phyloP scores from a whole-genome alignment of 768 basidiomycete genomes.

The Pleurotus sapidus region DNA sequence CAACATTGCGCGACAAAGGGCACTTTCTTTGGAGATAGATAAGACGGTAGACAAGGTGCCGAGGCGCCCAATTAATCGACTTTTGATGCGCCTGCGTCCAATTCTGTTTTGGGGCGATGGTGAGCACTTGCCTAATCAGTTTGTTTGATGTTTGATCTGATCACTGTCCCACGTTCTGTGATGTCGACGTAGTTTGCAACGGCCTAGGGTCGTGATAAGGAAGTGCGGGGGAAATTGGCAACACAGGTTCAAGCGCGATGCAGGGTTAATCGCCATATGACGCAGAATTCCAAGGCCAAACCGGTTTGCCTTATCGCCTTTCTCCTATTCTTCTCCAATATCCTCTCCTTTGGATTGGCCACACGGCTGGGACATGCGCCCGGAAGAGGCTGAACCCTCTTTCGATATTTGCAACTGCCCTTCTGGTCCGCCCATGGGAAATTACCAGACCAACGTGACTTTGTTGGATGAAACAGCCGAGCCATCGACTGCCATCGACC shows the following conservation, averaged over 20 bases:
- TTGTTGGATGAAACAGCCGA: not conserved
- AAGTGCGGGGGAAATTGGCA: not conserved
- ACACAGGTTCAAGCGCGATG: not conserved
- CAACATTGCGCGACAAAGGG: too few relatives aligned
- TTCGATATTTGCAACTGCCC: slow-evolving; percentile 1
- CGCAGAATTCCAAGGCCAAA: not conserved
- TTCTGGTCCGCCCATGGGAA: slow-evolving; percentile 1
- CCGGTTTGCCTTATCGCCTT: not conserved
- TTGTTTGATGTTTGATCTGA: not conserved
- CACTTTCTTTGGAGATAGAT: too few relatives aligned
- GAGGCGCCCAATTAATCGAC: too few relatives aligned
- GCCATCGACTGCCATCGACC: not conserved
- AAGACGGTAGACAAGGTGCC: too few relatives aligned
- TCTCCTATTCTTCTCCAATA: too few relatives aligned
- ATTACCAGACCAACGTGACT: not conserved
- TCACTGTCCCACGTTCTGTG: not conserved
- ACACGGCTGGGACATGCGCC: too few relatives aligned
- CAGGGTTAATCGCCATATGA: not conserved
- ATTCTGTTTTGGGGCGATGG: too few relatives aligned
- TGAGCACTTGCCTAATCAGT: too few relatives aligned
- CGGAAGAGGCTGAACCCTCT: not conserved
- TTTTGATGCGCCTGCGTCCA: too few relatives aligned
- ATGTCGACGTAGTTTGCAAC: not conserved
- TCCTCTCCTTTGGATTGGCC: too few relatives aligned
- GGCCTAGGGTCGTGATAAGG: not conserved